These are phyloP conservation scores for Massariosphaeria phaeospora DNA, from an alignment of 495 filamentous ascomycete species.

Conservation along the genomic window DNA sequence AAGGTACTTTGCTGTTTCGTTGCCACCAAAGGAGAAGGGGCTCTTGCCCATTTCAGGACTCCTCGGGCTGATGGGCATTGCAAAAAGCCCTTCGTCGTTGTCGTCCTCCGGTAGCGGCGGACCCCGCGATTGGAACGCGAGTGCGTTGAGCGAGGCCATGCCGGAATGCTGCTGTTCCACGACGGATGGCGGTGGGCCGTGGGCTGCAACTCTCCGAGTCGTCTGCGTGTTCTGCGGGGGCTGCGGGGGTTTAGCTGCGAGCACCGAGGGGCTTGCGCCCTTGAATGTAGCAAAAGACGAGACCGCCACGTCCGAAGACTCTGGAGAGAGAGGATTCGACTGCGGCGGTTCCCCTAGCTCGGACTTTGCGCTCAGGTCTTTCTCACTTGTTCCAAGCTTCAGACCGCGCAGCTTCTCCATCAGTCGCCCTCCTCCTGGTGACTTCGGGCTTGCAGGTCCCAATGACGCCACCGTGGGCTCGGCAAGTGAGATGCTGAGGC, in stretches of 20 bases:
- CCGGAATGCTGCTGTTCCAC: conserved; percentile 43
- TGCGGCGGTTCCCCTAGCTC: conserved; percentile 13
- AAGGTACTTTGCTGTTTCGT: conserved; percentile 26
- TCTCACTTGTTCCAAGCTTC: conserved; percentile 65
- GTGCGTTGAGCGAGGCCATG: conserved; percentile 40
- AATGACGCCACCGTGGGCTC: conserved; percentile 34
- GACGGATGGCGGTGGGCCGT: conserved; percentile 42
- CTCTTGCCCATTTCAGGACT: conserved; percentile 73
- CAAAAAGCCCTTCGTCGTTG: conserved; percentile 72
- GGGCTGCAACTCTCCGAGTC: conserved; percentile 32
- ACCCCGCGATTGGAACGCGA: conserved; percentile 29
- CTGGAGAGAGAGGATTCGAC: conserved; percentile 53
- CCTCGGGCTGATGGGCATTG: conserved; percentile 71
- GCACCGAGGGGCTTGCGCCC: conserved; percentile 32
- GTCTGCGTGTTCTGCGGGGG: conserved; percentile 29
- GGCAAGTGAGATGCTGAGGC: conserved; percentile 33
- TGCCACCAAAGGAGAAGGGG: conserved; percentile 56
- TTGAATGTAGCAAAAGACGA: conserved; percentile 59
- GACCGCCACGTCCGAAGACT: conserved; percentile 60
- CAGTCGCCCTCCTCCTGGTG: conserved; percentile 59
- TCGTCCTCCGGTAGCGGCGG: conserved; percentile 34
- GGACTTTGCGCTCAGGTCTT: conserved; percentile 44
- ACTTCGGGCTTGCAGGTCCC: conserved; percentile 43
- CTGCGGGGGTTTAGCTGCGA: conserved; percentile 37
- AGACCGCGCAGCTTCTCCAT: conserved; percentile 72